Evolutionary conservation across 2,329 filamentous ascomycete species (phyloP).

Genomic region (Cytospora mali): DNA sequence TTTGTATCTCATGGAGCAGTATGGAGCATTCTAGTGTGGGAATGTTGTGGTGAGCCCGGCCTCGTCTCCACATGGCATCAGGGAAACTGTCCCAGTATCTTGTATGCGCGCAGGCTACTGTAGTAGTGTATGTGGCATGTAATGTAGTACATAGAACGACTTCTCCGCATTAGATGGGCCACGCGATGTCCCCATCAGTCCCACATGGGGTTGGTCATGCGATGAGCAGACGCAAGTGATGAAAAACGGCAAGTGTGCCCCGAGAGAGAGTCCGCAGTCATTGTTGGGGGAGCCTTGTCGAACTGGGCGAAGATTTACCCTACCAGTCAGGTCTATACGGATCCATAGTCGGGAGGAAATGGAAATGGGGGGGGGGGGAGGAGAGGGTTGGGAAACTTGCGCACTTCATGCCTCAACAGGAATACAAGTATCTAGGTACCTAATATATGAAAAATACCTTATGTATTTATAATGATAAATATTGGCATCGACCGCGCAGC

Average conservation of each 20-base stretch:
- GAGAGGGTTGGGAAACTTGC: too few species aligned
- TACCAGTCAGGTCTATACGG: neutral
- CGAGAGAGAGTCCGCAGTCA: constrained; percentile 1
- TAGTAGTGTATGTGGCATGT: too few species aligned
- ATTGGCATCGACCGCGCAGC: neutral
- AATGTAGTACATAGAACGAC: too few species aligned
- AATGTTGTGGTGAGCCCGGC: neutral
- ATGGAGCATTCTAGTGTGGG: neutral
- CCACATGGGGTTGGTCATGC: constrained; percentile 24
- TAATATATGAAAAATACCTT: too few species aligned
- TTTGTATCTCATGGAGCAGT: neutral
- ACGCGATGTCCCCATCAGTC: constrained; percentile 22
- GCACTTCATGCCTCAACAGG: neutral
- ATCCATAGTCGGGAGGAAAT: too few species aligned
- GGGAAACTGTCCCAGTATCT: too few species aligned
- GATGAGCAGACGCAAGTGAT: constrained; percentile 20
- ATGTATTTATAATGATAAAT: too few species aligned
- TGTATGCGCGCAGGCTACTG: too few species aligned
- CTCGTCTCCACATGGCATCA: neutral
- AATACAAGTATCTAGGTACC: neutral
- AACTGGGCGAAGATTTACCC: constrained; percentile 14
- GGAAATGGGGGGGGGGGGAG: neutral
- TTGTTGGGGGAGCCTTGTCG: neutral
- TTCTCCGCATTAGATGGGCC: constrained; percentile 21
- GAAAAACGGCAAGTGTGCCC: constrained; percentile 21